Percentiles rank a stretch among this genome's conserved stretches.
phyloP scores from a whole-genome alignment of 1,284 basidiomycete genomes.

The Naganishia sp. region DNA sequence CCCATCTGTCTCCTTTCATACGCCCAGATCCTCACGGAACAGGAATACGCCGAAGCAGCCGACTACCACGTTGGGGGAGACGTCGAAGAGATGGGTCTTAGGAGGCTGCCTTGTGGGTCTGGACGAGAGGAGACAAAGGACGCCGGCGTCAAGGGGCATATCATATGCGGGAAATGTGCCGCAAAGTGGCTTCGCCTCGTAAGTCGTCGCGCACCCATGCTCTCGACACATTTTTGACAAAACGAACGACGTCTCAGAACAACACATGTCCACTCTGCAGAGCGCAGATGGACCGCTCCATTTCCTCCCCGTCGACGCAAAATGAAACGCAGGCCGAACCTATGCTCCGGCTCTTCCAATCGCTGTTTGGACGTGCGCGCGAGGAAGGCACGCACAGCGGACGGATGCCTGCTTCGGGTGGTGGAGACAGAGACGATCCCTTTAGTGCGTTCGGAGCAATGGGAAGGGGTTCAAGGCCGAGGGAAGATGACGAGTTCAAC shows the following conservation, averaged over 20 bases:
- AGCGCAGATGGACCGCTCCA: conserved; percentile 21
- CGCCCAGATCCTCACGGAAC: conserved; percentile 32
- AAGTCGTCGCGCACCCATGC: background rate
- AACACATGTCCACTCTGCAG: conserved; percentile 34
- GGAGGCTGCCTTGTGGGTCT: conserved; percentile 24
- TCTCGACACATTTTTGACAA: background rate
- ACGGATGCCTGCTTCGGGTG: background rate
- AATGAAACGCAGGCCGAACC: conserved; percentile 10
- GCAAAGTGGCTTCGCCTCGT: conserved; percentile 31
- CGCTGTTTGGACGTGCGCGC: conserved; percentile 11
- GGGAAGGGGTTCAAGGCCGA: background rate
- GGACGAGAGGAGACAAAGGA: background rate
- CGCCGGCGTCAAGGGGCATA: conserved; percentile 12
- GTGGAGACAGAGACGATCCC: no score
- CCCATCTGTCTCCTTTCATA: conserved; percentile 33
- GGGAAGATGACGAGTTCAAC: conserved; percentile 25
- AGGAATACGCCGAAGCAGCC: conserved; percentile 32
- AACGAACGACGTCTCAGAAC: conserved; percentile 10
- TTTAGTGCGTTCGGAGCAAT: background rate
- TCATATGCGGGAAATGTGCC: conserved; percentile 34
- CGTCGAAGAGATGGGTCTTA: conserved; percentile 32
- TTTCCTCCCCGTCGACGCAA: background rate
- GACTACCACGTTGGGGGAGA: conserved; percentile 32
- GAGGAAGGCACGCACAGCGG: background rate
- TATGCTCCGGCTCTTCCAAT: conserved; percentile 25